Evolutionary conservation across 2,329 filamentous ascomycete species (phyloP), one percentile per base, ranked within the genome.

Genomic region (Aspergillus chevalieri): DNA sequence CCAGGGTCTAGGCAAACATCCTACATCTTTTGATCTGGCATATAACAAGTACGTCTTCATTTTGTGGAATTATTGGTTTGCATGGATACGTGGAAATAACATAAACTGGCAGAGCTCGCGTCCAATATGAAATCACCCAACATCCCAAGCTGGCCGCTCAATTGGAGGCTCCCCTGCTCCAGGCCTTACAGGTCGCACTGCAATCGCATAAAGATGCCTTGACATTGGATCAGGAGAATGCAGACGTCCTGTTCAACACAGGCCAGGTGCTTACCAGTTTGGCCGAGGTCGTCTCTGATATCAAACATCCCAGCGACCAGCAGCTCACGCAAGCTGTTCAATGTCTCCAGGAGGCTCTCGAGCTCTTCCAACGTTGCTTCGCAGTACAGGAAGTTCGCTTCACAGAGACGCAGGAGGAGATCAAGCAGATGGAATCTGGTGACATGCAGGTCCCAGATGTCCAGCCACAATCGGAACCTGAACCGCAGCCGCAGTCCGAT

Each of bases 241-340:
- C 83, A 1, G 84, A 89, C 65, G 76, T 81, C 4, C 70, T 86
- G 7, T 89, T 88, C 72, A 89, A 89, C 62, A 84, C 82, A 5
- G 83, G 80, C 1, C 85, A 88, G 65, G 81, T 87, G 3, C 71
- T 88, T 34, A 84, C 81, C 0, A 82, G 78, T 53, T 71, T 88
- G 34, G 83, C 82, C 1, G 85, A 89, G 68, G 72, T 72, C 2
- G 63, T 80, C 6, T 72, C 77, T 1, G 79, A 82, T 45, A 73
- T 75, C n/a, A 75, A 75, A 39, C 74, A 76, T 5, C 63, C 66
- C 1, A 65, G 64, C 2, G 70, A 75, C 19, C 62, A 63, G 39
- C 61, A 67, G 19, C 69, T 74, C 41, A 61, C 67, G 38, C 69
- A 80, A 49, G 77, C 80, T 0, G 67, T 79, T 12, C 70, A 72